Evolutionary conservation across 176 grass and related monocot genomes (phyloP), one percentile per base, ranked within the genome.

Genomic region (Zea luxurians): DNA sequence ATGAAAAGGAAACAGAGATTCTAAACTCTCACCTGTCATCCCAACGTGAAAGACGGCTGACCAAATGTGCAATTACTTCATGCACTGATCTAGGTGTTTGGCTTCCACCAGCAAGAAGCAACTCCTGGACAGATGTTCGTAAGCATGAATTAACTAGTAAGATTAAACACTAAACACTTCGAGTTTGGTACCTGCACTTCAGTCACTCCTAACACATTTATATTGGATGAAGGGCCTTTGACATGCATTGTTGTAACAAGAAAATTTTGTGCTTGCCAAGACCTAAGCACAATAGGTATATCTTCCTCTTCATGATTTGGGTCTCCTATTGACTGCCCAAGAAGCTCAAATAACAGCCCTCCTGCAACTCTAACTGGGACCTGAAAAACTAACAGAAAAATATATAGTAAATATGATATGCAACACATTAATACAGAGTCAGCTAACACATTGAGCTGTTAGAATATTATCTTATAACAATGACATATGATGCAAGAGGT

Each of bases 161-260:
- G 47, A 10, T 53, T 36, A 61, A 34, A 77, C 44, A 37, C n/a
- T 74, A 61, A 54, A 72, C 27, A 55, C 8, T 50, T 76, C 7
- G 38, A 67, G 42, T 49, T 49, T 81, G 10, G 13, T 95, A 99
- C 92, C 92, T 95, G 90, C 40, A 99, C 92, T 93, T 99, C 96
- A 93, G 96, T 99, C 75, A 99, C 85, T 53, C 96, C 92, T 84
- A 99, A 82, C 80, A 99, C 90, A 85, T 99, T 99, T 59, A 95
- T 73, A 75, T 84, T 93, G 0, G 88, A 77, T 50, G 92, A 81
- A 78, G 70, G 81, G 42, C 96, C 96, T 92, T 99, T 99, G 15
- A 99, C 83, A 87, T 95, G 96, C 88, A 99, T 82, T 83, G 85
- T 75, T 77, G 92, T 94, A 49, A 99, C 72, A 54, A 99, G 81